Conservation (phyloP, 2,329 filamentous ascomycete species). For the Chrysoporthe cubensis region DNA sequence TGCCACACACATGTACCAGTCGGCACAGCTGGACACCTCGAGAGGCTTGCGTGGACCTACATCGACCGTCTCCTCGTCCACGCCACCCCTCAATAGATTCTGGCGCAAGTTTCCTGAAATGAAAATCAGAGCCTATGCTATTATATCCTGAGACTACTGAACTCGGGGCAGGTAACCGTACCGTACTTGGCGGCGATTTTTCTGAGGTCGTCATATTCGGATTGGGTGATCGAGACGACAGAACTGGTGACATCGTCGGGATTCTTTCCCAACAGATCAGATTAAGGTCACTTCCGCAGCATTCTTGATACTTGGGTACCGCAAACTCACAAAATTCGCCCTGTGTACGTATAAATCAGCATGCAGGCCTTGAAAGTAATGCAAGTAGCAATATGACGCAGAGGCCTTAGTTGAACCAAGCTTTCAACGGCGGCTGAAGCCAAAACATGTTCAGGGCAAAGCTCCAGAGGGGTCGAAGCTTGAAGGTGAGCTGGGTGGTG, state of each 20-base stretch:
- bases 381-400: background rate
- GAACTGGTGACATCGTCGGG: conserved; percentile 39
- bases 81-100: conserved; percentile 55
- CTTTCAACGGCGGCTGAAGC: background rate
- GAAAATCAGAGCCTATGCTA: conserved; percentile 18
- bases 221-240: conserved; percentile 58
- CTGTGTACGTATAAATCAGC: conserved; percentile 37
- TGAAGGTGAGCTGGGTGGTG: background rate
- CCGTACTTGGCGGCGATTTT: conserved; percentile 57
- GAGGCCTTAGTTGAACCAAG: background rate
- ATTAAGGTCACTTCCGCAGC: conserved; percentile 12
- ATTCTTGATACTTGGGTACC: conserved; percentile 16
- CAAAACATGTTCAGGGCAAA: background rate
- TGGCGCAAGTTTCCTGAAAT: conserved; percentile 47
- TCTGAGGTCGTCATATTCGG: conserved; percentile 65
- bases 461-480: conserved; percentile 5
- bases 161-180: conserved; percentile 39
- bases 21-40: background rate
- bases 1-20: background rate
- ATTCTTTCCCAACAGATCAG: conserved; percentile 27
- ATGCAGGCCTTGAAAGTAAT: background rate
- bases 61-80: conserved; percentile 50
- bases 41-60: conserved; percentile 40
- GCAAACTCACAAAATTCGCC: conserved; percentile 52
- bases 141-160: conserved; percentile 19